Percentiles rank a stretch among this genome's conserved stretches.
These are phyloP conservation scores for Globisporangium apiculatum DNA, from an alignment of 352 stramenopile genomes.

Conservation along the genomic window DNA sequence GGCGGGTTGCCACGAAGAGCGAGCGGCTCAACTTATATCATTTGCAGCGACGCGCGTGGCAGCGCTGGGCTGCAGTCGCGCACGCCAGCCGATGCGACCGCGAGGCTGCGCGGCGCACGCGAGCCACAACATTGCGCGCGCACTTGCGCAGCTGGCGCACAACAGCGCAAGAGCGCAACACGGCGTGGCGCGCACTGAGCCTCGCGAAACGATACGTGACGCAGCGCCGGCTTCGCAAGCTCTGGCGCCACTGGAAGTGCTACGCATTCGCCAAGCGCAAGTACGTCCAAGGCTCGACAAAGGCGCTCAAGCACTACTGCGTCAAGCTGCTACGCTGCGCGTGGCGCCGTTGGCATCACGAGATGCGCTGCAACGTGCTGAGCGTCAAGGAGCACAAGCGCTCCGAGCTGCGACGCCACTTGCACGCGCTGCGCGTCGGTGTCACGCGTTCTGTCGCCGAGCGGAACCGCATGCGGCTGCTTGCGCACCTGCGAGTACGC, in stretches of 20 bases:
- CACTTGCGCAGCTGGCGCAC: slow-evolving; percentile 39
- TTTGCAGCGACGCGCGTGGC: slow-evolving; percentile 27
- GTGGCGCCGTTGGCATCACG: slow-evolving; percentile 43
- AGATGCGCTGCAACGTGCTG: slow-evolving; percentile 33
- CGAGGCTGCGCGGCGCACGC: slow-evolving; percentile 14
- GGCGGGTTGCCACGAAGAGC: slow-evolving; percentile 22
- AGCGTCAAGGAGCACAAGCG: slow-evolving; percentile 41
- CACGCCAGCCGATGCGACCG: slow-evolving; percentile 15
- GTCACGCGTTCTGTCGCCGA: slow-evolving; percentile 21
- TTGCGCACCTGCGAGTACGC: slow-evolving; percentile 22
- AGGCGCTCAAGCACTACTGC: slow-evolving; percentile 75
- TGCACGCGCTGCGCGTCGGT: slow-evolving; percentile 36
- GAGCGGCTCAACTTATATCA: slow-evolving; percentile 13
- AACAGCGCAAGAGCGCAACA: slow-evolving; percentile 24
- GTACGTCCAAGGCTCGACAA: slow-evolving; percentile 60
- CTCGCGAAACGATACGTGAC: slow-evolving; percentile 58
- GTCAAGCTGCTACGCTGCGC: slow-evolving; percentile 48
- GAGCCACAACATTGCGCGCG: slow-evolving; percentile 15
- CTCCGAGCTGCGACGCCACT: slow-evolving; percentile 32
- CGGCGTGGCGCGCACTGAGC: slow-evolving; percentile 33
- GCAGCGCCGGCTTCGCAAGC: slow-evolving; percentile 46
- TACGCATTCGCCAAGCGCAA: slow-evolving; percentile 61
- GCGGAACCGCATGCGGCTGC: slow-evolving; percentile 17
- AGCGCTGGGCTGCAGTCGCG: slow-evolving; percentile 22
- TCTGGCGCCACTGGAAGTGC: slow-evolving; percentile 78